A percentile compares a stretch with the other conserved stretches of the same genome.
phyloP scores from a whole-genome alignment of 345 rosid genomes.

The Salix udensis region DNA sequence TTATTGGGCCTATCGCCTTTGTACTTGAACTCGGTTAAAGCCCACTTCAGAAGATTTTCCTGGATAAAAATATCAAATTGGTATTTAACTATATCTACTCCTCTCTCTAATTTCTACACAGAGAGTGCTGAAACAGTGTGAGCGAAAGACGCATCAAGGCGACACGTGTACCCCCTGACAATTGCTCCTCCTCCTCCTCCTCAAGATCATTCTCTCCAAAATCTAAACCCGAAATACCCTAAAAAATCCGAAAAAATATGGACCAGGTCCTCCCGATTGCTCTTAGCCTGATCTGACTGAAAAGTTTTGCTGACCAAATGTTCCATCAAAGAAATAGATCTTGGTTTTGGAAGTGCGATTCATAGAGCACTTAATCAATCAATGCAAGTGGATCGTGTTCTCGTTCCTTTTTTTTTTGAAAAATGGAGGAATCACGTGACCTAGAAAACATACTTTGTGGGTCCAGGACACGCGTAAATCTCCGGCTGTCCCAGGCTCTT shows the following conservation, averaged over 20 bases:
- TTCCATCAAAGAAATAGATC: neutral
- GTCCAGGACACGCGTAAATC: too few relatives aligned
- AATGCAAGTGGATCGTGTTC: too few relatives aligned
- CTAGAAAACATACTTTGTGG: too few relatives aligned
- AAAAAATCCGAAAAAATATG: constrained; percentile 34
- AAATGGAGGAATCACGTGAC: too few relatives aligned
- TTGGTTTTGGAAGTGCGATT: neutral
- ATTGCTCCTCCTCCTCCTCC: neutral
- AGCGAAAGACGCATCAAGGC: neutral
- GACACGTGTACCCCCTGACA: constrained; percentile 1
- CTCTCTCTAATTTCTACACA: neutral
- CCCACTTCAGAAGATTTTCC: neutral
- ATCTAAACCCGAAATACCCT: neutral
- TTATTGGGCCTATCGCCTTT: neutral
- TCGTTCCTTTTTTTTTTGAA: too few relatives aligned
- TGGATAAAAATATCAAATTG: neutral
- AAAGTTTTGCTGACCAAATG: neutral
- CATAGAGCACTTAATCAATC: neutral
- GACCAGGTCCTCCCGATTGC: constrained; percentile 49
- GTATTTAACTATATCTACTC: neutral
- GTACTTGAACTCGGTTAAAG: neutral
- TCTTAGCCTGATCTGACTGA: neutral
- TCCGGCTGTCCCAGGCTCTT: too few relatives aligned
- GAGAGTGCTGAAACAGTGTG: neutral
- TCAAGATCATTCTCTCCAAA: neutral